phyloP scores from a whole-genome alignment of 495 filamentous ascomycete genomes.

The Antarctomyces pellizariae region DNA sequence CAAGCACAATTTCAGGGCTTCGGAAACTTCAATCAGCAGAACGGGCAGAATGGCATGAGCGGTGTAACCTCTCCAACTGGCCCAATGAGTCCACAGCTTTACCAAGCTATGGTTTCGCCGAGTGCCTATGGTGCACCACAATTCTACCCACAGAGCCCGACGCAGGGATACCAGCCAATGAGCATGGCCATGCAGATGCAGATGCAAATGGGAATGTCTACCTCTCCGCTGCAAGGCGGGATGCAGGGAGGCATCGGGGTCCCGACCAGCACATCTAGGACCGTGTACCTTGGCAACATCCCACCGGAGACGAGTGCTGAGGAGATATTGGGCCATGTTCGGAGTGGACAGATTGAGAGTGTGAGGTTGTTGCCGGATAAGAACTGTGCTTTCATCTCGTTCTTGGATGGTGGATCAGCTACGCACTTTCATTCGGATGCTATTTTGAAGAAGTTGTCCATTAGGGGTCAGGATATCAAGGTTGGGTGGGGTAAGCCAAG shows the following conservation, averaged over 20 bases:
- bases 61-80: conserved; percentile 26
- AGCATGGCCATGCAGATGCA: conserved; percentile 28
- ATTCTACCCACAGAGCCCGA: conserved; percentile 73
- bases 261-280: conserved; percentile 81
- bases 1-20: conserved; percentile 81
- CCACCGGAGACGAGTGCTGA: conserved; percentile 94
- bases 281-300: conserved; percentile 94
- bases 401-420: conserved; percentile 86
- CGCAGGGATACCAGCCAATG: conserved; percentile 41
- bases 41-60: conserved; percentile 27
- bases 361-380: conserved; percentile 90
- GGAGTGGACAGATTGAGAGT: conserved; percentile 96
- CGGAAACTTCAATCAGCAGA: conserved; percentile 47
- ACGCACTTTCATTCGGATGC: conserved; percentile 99
- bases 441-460: conserved; percentile 94
- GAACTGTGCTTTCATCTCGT: conserved; percentile 99
- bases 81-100: conserved; percentile 45
- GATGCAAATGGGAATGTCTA: conserved; percentile 25
- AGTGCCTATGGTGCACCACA: conserved; percentile 49
- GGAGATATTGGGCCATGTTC: conserved; percentile 90
- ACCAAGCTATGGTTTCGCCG: conserved; percentile 55
- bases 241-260: conserved; percentile 51
- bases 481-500: conserved; percentile 98
- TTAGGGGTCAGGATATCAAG: conserved; percentile 97
- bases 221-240: conserved; percentile 52